phyloP scores from a whole-genome alignment of 371 early-diverging fungal species.

The Nosema bombycis region DNA sequence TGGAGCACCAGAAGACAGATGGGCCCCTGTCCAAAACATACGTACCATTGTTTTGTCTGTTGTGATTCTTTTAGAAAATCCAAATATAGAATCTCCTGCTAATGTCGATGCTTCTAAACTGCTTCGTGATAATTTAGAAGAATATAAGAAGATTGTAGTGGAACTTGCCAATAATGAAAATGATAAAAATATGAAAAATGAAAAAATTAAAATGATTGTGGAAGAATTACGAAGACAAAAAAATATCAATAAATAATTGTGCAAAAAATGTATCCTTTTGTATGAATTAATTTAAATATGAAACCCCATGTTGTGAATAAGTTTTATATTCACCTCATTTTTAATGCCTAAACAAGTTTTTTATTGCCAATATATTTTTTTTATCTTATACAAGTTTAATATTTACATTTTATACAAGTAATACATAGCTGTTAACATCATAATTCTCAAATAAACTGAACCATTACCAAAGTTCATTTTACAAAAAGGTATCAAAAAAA shows the following conservation, averaged over 20 bases:
- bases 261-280: background rate
- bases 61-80: slow-evolving; percentile 81
- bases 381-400: background rate
- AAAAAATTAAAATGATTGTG: background rate
- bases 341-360: background rate
- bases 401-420: background rate
- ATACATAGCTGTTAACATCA: background rate
- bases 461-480: background rate
- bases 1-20: slow-evolving; percentile 68
- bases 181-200: slow-evolving; percentile 33
- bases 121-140: slow-evolving; percentile 47
- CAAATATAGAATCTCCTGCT: slow-evolving; percentile 93
- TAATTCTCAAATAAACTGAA: background rate
- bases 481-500: background rate
- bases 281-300: background rate
- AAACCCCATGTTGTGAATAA: background rate
- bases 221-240: background rate
- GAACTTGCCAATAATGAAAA: slow-evolving; percentile 22
- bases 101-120: slow-evolving; percentile 81
- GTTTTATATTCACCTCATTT: background rate
- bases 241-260: background rate
- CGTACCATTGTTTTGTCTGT: slow-evolving; percentile 89
- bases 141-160: slow-evolving; percentile 60
- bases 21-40: slow-evolving; percentile 82
- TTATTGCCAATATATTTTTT: background rate